phyloP scores from a whole-genome alignment of 2,329 filamentous ascomycete genomes.

The Rutstroemia sydowiana region DNA sequence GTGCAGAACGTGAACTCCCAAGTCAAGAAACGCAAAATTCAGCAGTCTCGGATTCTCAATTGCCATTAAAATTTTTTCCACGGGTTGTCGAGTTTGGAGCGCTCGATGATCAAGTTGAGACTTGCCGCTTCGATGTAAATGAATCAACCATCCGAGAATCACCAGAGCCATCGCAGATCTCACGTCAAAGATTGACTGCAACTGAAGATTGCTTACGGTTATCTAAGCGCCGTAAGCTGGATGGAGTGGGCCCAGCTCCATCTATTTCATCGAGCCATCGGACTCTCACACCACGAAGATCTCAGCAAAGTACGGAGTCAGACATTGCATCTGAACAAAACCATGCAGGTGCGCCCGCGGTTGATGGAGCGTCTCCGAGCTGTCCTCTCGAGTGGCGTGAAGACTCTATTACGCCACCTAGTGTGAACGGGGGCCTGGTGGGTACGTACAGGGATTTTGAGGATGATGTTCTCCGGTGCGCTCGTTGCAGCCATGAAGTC shows the following conservation, averaged over 20 bases:
- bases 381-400: background rate
- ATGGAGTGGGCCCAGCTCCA: constrained; percentile 7
- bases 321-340: too few relatives aligned
- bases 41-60: background rate
- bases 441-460: constrained; percentile 11
- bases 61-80: too few relatives aligned
- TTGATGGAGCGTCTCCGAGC: too few relatives aligned
- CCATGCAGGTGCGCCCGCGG: too few relatives aligned
- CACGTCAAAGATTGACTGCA: constrained; percentile 18
- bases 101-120: too few relatives aligned
- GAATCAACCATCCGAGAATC: background rate
- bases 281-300: constrained; percentile 8
- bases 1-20: background rate
- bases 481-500: constrained; percentile 21
- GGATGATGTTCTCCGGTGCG: constrained; percentile 20
- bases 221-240: background rate
- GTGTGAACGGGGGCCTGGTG: too few relatives aligned
- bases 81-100: too few relatives aligned
- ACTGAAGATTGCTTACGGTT: background rate
- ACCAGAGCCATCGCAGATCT: constrained; percentile 9
- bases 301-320: background rate
- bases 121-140: background rate
- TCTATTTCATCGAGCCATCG: constrained; percentile 1
- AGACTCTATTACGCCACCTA: background rate
- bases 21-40: constrained; percentile 3